These are phyloP conservation scores for Cadophora luteo-olivacea DNA, from an alignment of 2,329 filamentous ascomycete genomes.

Conservation along the genomic window DNA sequence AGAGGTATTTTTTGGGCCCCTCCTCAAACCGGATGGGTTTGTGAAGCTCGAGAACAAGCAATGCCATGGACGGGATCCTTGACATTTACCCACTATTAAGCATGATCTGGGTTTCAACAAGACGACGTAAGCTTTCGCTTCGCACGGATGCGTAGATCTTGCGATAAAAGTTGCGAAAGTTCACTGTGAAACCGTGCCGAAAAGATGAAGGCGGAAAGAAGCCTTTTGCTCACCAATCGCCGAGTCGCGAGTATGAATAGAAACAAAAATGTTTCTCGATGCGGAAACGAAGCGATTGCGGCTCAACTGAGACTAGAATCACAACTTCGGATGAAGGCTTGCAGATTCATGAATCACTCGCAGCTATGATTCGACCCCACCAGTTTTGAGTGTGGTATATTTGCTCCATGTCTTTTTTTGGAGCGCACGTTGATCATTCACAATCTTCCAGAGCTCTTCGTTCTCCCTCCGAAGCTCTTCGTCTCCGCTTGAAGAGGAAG, in stretches of 20 bases:
- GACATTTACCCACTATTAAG: slow-evolving; percentile 22
- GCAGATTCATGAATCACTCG: not conserved
- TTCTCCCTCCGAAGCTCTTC: slow-evolving; percentile 49
- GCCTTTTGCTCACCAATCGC: not conserved
- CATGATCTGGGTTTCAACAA: slow-evolving; percentile 23
- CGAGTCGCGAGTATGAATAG: not conserved
- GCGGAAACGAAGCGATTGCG: not conserved
- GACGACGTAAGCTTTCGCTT: slow-evolving; percentile 33
- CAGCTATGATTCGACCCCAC: slow-evolving; percentile 8
- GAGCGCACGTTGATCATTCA: slow-evolving; percentile 52
- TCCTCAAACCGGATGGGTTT: slow-evolving; percentile 33
- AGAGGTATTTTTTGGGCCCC: not conserved
- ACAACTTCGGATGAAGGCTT: not conserved
- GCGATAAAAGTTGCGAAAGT: slow-evolving; percentile 22
- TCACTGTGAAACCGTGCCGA: not conserved
- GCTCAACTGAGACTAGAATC: not conserved
- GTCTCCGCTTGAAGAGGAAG: slow-evolving; percentile 46
- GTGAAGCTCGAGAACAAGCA: slow-evolving; percentile 22
- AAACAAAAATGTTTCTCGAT: not conserved
- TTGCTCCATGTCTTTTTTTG: slow-evolving; percentile 50
- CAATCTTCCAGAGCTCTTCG: slow-evolving; percentile 52
- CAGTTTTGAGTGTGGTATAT: slow-evolving; percentile 41
- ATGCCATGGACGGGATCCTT: slow-evolving; percentile 27
- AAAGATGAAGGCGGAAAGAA: not conserved
- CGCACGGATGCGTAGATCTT: slow-evolving; percentile 32